Evolutionary conservation across 2,329 filamentous ascomycete genomes (phyloP), one percentile per base, ranked within the genome.

Genomic region (Pseudogymnoascus sp.): DNA sequence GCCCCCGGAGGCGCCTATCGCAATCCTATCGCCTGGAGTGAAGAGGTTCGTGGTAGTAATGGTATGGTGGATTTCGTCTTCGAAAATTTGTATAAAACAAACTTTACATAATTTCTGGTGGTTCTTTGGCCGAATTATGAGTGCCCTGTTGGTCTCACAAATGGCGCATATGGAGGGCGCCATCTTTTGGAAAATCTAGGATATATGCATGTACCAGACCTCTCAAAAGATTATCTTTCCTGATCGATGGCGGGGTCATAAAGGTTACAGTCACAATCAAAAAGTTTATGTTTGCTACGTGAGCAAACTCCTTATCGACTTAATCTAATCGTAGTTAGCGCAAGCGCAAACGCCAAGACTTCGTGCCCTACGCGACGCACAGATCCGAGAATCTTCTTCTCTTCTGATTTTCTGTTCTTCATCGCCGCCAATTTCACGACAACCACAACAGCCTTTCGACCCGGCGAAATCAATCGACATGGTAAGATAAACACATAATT

Each of bases 51-150:
- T 90, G 1, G 87, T 84, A 25, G 81, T 86, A 69, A 99, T 96
- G 4, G 94, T 97, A 70, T 96, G 88, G 72, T 97, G 92, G 57
- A 96, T 86, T 77, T 99, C 94, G 64, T 89, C 84, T 74, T 99
- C 94, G 71, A 99, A 99, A 50, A 94, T 81, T 9, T 77, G 70
- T 60, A 96, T 84, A 74, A 99, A 99, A 75, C 94, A 99, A 4
- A 79, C 75, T 68, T 89, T 91, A 81, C 94, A 99, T 54, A 99
- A 82, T 70, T 96, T 96, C 67, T 95, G 86, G 69, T 95, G 86
- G 70, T 97, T 96, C 74, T 97, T 97, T 1, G 94, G 93, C 28
- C 94, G 85, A 64, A 97, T 90, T 62, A 99, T 94, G 18, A 96
- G 82, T 4, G 94, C 93, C 63, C 92, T 84, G 64, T 88, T 81